Percentiles rank a stretch among this genome's conserved stretches.
Conservation (phyloP, 768 basidiomycete genomes). For the Tulasnella sp. region DNA sequence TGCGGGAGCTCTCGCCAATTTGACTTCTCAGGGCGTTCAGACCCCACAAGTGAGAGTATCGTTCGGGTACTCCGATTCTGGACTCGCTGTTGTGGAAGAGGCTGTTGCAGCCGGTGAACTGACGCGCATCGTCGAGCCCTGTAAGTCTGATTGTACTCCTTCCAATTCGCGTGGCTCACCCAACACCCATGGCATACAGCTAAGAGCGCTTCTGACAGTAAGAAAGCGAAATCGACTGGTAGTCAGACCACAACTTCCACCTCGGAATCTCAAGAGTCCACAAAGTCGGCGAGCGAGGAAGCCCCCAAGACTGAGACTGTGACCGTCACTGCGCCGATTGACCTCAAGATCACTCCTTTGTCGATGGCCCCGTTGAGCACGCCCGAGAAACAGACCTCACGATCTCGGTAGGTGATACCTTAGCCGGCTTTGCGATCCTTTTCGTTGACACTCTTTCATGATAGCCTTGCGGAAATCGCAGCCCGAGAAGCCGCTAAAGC, state of each 20-base stretch:
- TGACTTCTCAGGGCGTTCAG: constrained; percentile 76
- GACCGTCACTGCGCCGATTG: constrained; percentile 59
- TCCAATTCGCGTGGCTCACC: constrained; percentile 33
- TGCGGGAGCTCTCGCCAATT: constrained; percentile 69
- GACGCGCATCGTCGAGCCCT: constrained; percentile 61
- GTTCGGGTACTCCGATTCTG: constrained; percentile 76
- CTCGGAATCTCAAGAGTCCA: neutral
- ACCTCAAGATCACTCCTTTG: constrained; percentile 58
- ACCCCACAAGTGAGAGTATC: constrained; percentile 79
- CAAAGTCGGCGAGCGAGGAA: neutral
- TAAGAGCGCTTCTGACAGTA: neutral
- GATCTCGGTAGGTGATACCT: constrained; percentile 56
- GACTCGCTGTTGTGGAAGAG: constrained; percentile 75
- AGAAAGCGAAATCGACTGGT: constrained; percentile 32
- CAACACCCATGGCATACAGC: constrained; percentile 27
- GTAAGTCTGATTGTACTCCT: constrained; percentile 39
- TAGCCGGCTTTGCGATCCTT: neutral
- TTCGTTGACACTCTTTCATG: neutral
- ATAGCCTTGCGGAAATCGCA: constrained; percentile 76
- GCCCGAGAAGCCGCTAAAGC: constrained; percentile 69
- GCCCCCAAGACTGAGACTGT: constrained; percentile 34
- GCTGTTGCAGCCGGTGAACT: constrained; percentile 76
- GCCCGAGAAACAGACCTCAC: constrained; percentile 68
- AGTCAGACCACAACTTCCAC: constrained; percentile 13
- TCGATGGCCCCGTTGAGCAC: constrained; percentile 74